Conservation (phyloP, 805 yeast species). For the Limtongozyma cylindracea region DNA sequence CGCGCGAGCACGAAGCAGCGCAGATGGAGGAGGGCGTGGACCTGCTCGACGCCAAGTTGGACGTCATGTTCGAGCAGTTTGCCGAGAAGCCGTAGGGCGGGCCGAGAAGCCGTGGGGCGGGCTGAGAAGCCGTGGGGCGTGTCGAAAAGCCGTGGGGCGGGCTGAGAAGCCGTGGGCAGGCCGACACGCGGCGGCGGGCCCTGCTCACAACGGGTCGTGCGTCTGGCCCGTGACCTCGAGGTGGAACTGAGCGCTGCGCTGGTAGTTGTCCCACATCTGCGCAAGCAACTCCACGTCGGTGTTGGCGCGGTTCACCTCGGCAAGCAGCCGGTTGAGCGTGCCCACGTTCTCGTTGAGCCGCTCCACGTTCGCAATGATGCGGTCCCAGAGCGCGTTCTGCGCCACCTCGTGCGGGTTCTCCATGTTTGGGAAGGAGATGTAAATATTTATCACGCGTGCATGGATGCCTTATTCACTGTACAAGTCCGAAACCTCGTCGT, state of each 20-base stretch:
- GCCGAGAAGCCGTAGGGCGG: too few species aligned
- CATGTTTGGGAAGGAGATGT: too few species aligned
- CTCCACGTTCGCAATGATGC: constrained; percentile 59
- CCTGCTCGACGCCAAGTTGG: too few species aligned
- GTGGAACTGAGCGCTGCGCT: constrained; percentile 44
- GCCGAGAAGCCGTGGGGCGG: too few species aligned
- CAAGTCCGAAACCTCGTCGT: constrained; percentile 24
- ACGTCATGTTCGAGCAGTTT: too few species aligned
- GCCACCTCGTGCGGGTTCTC: constrained; percentile 73
- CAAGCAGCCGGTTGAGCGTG: constrained; percentile 33
- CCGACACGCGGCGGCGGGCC: too few species aligned
- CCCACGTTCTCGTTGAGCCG: constrained; percentile 46
- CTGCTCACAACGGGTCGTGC: constrained; percentile 23
- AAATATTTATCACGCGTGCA: too few species aligned
- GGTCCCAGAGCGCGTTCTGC: constrained; percentile 47
- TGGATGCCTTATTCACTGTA: constrained; percentile 8
- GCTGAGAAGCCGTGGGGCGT: too few species aligned
- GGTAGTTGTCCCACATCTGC: constrained; percentile 60
- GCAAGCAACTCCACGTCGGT: constrained; percentile 46
- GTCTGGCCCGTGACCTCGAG: constrained; percentile 39
- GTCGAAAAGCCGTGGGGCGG: too few species aligned
- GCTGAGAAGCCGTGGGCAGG: too few species aligned
- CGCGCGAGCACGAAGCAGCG: too few species aligned
- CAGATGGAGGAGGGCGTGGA: too few species aligned
- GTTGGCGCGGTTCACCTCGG: constrained; percentile 36